Evolutionary conservation across 78 protist genomes (phyloP), one percentile per base, ranked within the genome.

Genomic region (Dictyostelium citrinum): DNA sequence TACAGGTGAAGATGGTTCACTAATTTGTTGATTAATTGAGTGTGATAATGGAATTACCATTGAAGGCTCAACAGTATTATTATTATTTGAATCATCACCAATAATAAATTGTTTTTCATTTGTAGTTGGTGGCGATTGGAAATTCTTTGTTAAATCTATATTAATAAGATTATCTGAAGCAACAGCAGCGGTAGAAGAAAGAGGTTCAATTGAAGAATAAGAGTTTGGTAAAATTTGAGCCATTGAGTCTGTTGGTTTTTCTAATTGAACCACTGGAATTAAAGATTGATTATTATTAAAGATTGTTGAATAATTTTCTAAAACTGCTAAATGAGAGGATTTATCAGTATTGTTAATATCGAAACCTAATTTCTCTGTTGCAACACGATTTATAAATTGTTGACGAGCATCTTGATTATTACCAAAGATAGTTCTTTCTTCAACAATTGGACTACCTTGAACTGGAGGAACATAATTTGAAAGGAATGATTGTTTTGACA

Each of bases 391-490:
- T n/a, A 83, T 49, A 22, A 12, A 83, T 16, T 67, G 74, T 31
- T 31, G 22, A 70, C 90, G 72, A 3, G 46, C 78, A 1, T 24
- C 51, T 37, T 67, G 78, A 11, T 67, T 70, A 31, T 83, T 27
- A 41, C 24, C 43, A 31, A 83, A 83, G 27, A 45, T 51, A 3
- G 90, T 39, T 27, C 90, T 72, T 22, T 43, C 77, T 58, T 83
- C 90, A 1, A 41, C 46, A 0, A 83, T 75, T 20, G 43, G 22
- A 17, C 37, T 17, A n/a, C 17, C 22, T 20, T 31, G 17, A 83
- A 29, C 41, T 22, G 90, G 90, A 6, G 90, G 80, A 24, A 33
- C 20, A 29, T 37, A 39, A 1, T 49, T 41, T 46, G 51, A 37
- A 24, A 24, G 71, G 68, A 83, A 83, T 29, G 49, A 9, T 16